Conservation (phyloP, 257 asterid species). For the Solanum ahanhuiri region DNA sequence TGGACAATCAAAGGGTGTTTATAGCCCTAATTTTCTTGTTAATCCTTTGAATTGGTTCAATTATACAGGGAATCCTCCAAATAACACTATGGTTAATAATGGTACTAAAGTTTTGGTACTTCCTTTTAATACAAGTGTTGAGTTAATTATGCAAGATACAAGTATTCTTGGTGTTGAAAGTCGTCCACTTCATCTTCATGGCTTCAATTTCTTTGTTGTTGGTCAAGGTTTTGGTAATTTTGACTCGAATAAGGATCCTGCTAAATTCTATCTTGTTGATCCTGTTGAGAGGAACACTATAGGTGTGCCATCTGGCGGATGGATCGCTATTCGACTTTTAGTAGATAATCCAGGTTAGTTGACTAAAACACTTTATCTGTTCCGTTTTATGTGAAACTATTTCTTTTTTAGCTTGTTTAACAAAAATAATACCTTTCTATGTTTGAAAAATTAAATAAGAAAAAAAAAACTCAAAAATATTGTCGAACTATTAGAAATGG, state of each 20-base stretch:
- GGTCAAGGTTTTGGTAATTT: constrained; percentile 17
- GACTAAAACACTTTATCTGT: not conserved
- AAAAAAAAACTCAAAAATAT: too few species aligned
- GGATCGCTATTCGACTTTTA: constrained; percentile 20
- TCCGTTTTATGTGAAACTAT: not conserved
- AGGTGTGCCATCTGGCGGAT: constrained; percentile 19
- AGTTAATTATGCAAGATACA: constrained; percentile 24
- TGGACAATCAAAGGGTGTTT: constrained; percentile 9
- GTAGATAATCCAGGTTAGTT: constrained; percentile 22
- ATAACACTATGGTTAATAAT: constrained; percentile 6
- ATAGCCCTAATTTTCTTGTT: constrained; percentile 12
- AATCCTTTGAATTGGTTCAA: constrained; percentile 9
- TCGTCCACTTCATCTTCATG: constrained; percentile 27
- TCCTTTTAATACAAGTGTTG: constrained; percentile 19
- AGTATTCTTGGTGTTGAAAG: constrained; percentile 21
- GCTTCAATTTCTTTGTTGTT: constrained; percentile 20
- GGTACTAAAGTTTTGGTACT: constrained; percentile 17
- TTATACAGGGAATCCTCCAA: constrained; percentile 21
- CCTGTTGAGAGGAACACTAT: constrained; percentile 27
- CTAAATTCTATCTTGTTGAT: constrained; percentile 19
- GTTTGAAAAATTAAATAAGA: not conserved
- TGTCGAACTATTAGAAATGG: too few species aligned
- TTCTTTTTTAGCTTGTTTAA: not conserved
- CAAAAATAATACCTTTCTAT: not conserved
- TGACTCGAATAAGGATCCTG: constrained; percentile 14